A percentile compares a stretch with the other conserved stretches of the same genome.
phyloP scores from a whole-genome alignment of 768 basidiomycete species.

The Porphyrellus cyaneotinctus region DNA sequence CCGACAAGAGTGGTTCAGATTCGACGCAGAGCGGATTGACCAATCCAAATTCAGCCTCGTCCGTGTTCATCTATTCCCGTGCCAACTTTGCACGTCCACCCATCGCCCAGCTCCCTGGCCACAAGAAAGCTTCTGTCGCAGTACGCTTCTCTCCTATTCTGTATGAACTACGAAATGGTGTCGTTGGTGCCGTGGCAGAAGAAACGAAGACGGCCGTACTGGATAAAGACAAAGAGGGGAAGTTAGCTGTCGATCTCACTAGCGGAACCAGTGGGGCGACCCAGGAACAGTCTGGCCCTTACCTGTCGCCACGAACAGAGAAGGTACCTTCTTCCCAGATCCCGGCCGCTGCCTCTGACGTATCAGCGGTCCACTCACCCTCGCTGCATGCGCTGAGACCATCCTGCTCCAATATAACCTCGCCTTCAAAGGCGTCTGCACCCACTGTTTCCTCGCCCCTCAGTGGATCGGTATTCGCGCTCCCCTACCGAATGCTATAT shows the following conservation, averaged over 20 bases:
- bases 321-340: conserved; percentile 11
- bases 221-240: conserved; percentile 62
- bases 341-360: conserved; percentile 7
- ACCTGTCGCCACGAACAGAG: conserved; percentile 16
- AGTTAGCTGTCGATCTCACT: conserved; percentile 56
- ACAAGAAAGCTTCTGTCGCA: conserved; percentile 93
- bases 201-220: conserved; percentile 58
- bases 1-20: conserved; percentile 27
- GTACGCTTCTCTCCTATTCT: conserved; percentile 91
- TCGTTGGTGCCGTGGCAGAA: conserved; percentile 33
- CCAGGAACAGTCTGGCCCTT: conserved; percentile 9
- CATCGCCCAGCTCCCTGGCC: conserved; percentile 91
- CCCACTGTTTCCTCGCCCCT: conserved; percentile 41
- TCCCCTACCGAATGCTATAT: conserved; percentile 92
- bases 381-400: conserved; percentile 13
- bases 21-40: conserved; percentile 31
- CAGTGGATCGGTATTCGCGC: conserved; percentile 68
- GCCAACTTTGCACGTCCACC: conserved; percentile 92
- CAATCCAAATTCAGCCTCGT: conserved; percentile 42
- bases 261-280: conserved; percentile 29
- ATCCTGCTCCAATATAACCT: conserved; percentile 8
- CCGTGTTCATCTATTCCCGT: conserved; percentile 93
- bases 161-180: conserved; percentile 78
- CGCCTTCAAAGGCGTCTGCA: conserved; percentile 21
- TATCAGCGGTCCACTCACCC: conserved; percentile 7